Percentiles rank a stretch among this genome's conserved stretches.
Evolutionary conservation across 1,284 basidiomycete genomes (phyloP).

Genomic region (Gomphus bonarii): DNA sequence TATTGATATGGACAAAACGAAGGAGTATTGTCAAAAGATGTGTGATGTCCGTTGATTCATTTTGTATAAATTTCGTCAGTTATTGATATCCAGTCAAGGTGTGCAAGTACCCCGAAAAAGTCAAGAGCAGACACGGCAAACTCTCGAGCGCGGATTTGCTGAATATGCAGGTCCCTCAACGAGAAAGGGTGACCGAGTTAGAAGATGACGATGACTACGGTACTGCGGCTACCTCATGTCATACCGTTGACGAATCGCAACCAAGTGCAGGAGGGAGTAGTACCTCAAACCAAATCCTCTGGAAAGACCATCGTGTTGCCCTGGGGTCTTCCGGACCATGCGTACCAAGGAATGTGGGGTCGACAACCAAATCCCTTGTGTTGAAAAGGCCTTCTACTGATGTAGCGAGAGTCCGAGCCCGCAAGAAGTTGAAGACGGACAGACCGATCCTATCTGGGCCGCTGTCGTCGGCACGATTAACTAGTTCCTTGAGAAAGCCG

Average conservation of each 20-base stretch:
- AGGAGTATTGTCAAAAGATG: conserved; percentile 64
- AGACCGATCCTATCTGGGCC: neutral
- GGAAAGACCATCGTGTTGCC: neutral
- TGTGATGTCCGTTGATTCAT: conserved; percentile 57
- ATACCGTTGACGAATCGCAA: neutral
- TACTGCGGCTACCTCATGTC: neutral
- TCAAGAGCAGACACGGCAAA: conserved; percentile 32
- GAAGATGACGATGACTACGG: conserved; percentile 22
- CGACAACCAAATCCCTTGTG: neutral
- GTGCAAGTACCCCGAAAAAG: conserved; percentile 66
- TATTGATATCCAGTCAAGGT: conserved; percentile 33
- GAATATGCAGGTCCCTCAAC: conserved; percentile 20
- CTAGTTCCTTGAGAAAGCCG: conserved; percentile 32
- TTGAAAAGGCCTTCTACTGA: neutral
- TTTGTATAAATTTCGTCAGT: neutral
- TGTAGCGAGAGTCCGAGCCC: neutral
- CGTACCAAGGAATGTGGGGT: neutral
- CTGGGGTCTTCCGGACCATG: neutral
- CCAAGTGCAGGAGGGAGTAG: neutral
- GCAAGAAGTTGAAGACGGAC: neutral
- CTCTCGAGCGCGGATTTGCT: conserved; percentile 41
- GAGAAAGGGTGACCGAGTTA: conserved; percentile 17
- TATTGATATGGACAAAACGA: conserved; percentile 33
- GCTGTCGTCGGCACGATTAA: neutral
- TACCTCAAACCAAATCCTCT: neutral